phyloP scores from a whole-genome alignment of 139 green algal species.

The Pedinophyceae sp. region DNA sequence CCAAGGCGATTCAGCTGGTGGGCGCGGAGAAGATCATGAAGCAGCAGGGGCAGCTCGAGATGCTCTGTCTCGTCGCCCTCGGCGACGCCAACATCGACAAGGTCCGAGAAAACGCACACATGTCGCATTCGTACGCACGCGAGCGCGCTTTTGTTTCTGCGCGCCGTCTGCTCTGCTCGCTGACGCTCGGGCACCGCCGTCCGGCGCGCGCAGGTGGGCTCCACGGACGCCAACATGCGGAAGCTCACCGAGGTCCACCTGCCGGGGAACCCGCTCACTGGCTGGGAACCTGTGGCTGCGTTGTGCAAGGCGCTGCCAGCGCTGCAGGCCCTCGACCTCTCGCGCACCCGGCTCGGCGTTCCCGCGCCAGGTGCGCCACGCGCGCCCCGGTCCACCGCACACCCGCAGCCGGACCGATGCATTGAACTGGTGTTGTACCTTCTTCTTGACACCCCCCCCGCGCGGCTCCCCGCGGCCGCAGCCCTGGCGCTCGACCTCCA shows the following conservation, averaged over 20 bases:
- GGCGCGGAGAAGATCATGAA: slow-evolving; percentile 35
- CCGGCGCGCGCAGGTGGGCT: slow-evolving; percentile 13
- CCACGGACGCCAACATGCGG: slow-evolving; percentile 5
- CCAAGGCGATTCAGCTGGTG: slow-evolving; percentile 35
- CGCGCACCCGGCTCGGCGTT: no score
- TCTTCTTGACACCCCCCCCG: no score
- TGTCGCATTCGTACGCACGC: neutral
- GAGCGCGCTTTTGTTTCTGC: slow-evolving; percentile 11
- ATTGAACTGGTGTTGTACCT: no score
- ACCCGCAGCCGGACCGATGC: no score
- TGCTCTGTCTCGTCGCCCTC: neutral
- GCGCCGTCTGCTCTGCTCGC: slow-evolving; percentile 18
- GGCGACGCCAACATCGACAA: neutral
- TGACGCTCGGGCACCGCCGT: slow-evolving; percentile 29
- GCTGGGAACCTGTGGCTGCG: slow-evolving; percentile 26
- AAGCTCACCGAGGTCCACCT: slow-evolving; percentile 44
- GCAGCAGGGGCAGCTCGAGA: slow-evolving; percentile 1
- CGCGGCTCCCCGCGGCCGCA: no score
- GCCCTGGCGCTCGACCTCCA: no score
- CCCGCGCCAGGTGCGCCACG: no score
- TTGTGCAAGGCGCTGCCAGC: slow-evolving; percentile 22
- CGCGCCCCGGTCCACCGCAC: no score
- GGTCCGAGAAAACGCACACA: neutral
- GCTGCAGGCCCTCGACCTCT: no score
- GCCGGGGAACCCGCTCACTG: slow-evolving; percentile 42